Evolutionary conservation across 371 early-diverging fungal genomes (phyloP).

Genomic region (Neoconidiobolus thromboides): DNA sequence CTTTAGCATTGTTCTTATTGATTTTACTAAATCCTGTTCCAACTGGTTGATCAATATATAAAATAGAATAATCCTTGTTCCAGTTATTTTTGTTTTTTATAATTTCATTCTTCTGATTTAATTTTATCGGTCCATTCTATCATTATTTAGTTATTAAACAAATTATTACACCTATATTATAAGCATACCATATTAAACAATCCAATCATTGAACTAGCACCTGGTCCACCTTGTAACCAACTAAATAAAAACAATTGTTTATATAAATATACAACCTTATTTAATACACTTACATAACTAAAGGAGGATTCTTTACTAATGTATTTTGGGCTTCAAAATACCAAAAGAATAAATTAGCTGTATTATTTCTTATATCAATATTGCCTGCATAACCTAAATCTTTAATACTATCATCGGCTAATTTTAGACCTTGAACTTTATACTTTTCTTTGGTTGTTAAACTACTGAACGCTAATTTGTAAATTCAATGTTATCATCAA

Average conservation of each 20-base stretch:
- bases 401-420: background rate
- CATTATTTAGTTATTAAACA: background rate
- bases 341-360: conserved; percentile 26
- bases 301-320: conserved; percentile 19
- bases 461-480: background rate
- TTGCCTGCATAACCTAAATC: background rate
- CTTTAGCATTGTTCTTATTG: background rate
- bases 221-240: conserved; percentile 46
- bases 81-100: conserved; percentile 16
- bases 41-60: conserved; percentile 46
- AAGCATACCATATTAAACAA: conserved; percentile 21
- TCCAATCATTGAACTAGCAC: conserved; percentile 36
- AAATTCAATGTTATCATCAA: no score
- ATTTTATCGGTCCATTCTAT: conserved; percentile 25
- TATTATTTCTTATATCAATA: background rate
- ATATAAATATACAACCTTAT: background rate
- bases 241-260: conserved; percentile 9
- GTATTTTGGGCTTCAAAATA: conserved; percentile 38
- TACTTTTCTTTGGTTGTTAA: background rate
- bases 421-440: background rate
- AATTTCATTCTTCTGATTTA: conserved; percentile 15
- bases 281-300: conserved; percentile 17
- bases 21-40: conserved; percentile 32
- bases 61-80: conserved; percentile 24
- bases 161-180: background rate